A percentile compares a stretch with the other conserved stretches of the same genome.
These are phyloP conservation scores for Garcia nutans DNA, from an alignment of 345 rosid genomes.

Conservation along the genomic window DNA sequence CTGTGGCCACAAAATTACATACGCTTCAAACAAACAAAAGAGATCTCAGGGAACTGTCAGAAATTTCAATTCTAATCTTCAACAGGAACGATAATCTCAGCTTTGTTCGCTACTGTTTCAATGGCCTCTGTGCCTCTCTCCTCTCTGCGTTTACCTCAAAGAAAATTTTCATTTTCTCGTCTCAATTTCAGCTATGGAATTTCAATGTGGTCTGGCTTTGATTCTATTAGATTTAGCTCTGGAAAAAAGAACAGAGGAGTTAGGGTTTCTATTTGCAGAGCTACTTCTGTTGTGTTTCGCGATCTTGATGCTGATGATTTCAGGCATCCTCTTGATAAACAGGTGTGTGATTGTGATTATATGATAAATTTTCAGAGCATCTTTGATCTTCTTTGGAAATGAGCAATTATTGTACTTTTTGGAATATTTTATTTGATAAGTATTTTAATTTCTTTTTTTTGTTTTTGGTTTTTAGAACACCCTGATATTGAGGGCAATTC, in stretches of 20 bases:
- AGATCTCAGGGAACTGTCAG: not conserved
- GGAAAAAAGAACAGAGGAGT: constrained; percentile 33
- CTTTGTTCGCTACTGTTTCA: constrained; percentile 2
- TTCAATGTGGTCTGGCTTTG: constrained; percentile 16
- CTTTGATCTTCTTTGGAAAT: too few relatives aligned
- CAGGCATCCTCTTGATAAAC: constrained; percentile 86
- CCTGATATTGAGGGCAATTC: constrained; percentile 76
- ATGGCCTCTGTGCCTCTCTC: constrained; percentile 48
- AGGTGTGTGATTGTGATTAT: constrained; percentile 41
- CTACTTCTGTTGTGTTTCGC: constrained; percentile 62
- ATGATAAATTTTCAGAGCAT: too few relatives aligned
- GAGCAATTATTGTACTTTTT: not conserved
- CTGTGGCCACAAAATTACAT: constrained; percentile 33
- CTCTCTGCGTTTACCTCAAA: constrained; percentile 37
- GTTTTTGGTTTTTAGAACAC: constrained; percentile 57
- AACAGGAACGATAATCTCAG: not conserved
- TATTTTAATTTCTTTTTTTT: not conserved
- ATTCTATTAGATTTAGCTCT: constrained; percentile 27
- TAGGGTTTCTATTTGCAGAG: constrained; percentile 51
- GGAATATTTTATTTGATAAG: not conserved
- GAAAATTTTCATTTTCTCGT: constrained; percentile 7
- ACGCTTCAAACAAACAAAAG: constrained; percentile 8
- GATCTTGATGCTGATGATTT: constrained; percentile 96
- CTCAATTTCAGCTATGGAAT: constrained; percentile 25
- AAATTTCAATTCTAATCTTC: too few relatives aligned